Conservation (phyloP, 2,329 filamentous ascomycete species). For the Phialemonium atrogriseum region DNA sequence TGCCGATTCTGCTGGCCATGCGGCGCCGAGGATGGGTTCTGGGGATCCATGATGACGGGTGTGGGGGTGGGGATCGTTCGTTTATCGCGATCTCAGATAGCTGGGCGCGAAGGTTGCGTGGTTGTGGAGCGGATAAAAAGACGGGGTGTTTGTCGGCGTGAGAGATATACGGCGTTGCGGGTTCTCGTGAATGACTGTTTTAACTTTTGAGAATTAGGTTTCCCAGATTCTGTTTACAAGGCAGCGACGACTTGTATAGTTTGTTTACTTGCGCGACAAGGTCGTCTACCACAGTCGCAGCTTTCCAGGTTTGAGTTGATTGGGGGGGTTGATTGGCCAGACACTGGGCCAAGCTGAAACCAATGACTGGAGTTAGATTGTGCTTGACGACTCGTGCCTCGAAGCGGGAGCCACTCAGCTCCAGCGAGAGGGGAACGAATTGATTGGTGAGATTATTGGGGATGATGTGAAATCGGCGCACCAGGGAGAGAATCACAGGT, state of each 20-base stretch:
- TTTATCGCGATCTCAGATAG: too few relatives aligned
- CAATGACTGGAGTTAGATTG: constrained; percentile 21
- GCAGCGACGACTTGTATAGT: too few relatives aligned
- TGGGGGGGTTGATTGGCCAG: constrained; percentile 22
- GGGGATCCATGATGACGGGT: constrained; percentile 44
- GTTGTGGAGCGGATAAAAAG: too few relatives aligned
- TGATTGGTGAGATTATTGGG: constrained; percentile 19
- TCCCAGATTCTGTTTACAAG: too few relatives aligned
- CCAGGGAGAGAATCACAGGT: not conserved
- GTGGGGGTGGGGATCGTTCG: not conserved
- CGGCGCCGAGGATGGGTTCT: constrained; percentile 38
- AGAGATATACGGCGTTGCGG: too few relatives aligned
- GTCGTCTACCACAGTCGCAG: too few relatives aligned
- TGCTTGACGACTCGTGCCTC: constrained; percentile 16
- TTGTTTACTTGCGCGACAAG: too few relatives aligned
- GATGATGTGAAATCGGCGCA: constrained; percentile 3
- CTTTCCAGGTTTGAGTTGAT: too few relatives aligned
- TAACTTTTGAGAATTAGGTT: too few relatives aligned
- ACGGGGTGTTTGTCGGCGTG: too few relatives aligned
- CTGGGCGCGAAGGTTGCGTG: too few relatives aligned
- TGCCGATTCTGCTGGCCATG: constrained; percentile 50
- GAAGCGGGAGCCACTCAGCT: constrained; percentile 18
- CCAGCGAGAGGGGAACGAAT: constrained; percentile 18
- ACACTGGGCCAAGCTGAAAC: constrained; percentile 12
- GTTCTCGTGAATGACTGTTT: too few relatives aligned